Percentiles rank a stretch among this genome's conserved stretches.
These are phyloP conservation scores for Aspergillus quadrilineatus DNA, from an alignment of 2,329 filamentous ascomycete species.

Conservation along the genomic window DNA sequence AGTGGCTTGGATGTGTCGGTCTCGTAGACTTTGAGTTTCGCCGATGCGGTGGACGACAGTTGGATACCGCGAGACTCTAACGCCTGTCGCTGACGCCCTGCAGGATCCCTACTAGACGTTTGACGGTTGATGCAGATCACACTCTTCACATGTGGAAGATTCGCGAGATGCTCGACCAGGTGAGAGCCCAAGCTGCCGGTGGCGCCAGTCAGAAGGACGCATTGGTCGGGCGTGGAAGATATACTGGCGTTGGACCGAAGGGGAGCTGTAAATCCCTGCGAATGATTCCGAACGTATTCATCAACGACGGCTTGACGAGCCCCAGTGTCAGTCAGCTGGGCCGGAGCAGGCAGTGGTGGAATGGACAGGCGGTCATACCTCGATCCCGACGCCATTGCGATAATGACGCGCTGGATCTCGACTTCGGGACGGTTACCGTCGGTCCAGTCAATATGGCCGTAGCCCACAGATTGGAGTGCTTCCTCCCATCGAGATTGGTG, in stretches of 20 bases:
- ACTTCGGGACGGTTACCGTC: constrained; percentile 25
- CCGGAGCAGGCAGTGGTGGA: constrained; percentile 1
- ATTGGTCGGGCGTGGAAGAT: neutral
- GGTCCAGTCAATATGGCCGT: constrained; percentile 33
- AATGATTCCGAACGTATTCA: constrained; percentile 27
- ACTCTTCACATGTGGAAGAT: constrained; percentile 27
- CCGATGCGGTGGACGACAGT: constrained; percentile 12
- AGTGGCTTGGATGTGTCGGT: constrained; percentile 50
- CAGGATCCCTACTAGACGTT: constrained; percentile 1
- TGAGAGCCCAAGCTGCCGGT: constrained; percentile 43
- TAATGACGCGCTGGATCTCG: constrained; percentile 19
- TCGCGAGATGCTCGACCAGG: constrained; percentile 37
- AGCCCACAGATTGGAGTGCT: constrained; percentile 28
- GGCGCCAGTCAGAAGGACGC: constrained; percentile 43
- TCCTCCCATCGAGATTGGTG: neutral
- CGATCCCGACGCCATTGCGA: constrained; percentile 24
- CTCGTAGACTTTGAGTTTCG: constrained; percentile 49
- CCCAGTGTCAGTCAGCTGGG: constrained; percentile 13
- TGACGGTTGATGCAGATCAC: constrained; percentile 52
- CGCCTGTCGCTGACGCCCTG: constrained; percentile 36
- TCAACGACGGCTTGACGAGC: constrained; percentile 24
- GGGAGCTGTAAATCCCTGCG: constrained; percentile 20
- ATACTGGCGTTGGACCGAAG: neutral
- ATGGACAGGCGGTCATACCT: constrained; percentile 10
- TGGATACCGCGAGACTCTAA: constrained; percentile 26